Evolutionary conservation across 345 rosid genomes (phyloP), one percentile per base, ranked within the genome.

Genomic region (Psidium guajava): DNA sequence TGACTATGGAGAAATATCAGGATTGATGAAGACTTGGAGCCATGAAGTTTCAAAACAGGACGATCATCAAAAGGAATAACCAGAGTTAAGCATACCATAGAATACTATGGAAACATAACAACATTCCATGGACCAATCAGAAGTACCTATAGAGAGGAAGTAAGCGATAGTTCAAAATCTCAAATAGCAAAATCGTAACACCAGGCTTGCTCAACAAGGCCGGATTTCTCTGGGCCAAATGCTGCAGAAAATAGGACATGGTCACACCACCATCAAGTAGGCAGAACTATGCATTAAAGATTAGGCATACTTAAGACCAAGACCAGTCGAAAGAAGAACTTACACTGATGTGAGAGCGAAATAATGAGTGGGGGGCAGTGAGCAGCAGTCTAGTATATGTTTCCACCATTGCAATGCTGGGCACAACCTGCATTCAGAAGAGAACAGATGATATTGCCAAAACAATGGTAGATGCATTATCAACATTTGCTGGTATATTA

Each of bases 361-460:
- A 96, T 92, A 93, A 87, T 52, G 99, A 92, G 89, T 96, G 98
- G 86, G 99, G 99, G 85, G 97, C 93, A 88, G 93, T 85, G 80
- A 97, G 96, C 86, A 97, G 92, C 95, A 97, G 89, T 87, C 99
- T 93, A 82, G 94, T 92, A 91, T 97, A 97, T 82, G 99, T 97
- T 91, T 97, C 99, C 88, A 93, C 99, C 98, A 97, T 96, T 84
- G 99, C 99, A 86, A 97, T 94, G 91, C 96, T 97, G 69, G 99
- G 98, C 89, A 97, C 93, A 90, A 89, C 98, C 99, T 97, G 93
- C 92, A 90, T 36, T 83, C 49, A 86, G 85, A 86, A 52, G 21
- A 21, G 28, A 54, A 18, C 42, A 59, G 40, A 69, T 69, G 47
- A 36, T 69, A 69, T 69, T 69, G 27, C 12, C 20, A 84, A 69